phyloP scores from a whole-genome alignment of 306 rosid genomes.

The Vicia sativa region DNA sequence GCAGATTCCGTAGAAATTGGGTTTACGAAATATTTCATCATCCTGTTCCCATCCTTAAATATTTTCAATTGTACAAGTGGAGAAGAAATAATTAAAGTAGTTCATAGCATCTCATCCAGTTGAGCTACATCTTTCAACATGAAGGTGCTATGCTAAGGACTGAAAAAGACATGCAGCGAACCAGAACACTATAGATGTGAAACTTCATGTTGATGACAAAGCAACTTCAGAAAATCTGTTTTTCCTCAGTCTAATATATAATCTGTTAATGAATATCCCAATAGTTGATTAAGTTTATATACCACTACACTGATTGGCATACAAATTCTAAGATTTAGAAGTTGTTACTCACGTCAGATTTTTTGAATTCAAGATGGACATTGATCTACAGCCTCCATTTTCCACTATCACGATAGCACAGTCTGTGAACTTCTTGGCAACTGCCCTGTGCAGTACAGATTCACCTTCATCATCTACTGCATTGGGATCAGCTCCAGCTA shows the following conservation, averaged over 20 bases:
- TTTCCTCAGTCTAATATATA: slow-evolving; percentile 28
- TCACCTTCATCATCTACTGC: slow-evolving; percentile 97
- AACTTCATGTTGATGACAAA: slow-evolving; percentile 9
- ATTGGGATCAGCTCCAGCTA: slow-evolving; percentile 98
- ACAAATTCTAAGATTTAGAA: slow-evolving; percentile 20
- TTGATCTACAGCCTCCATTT: slow-evolving; percentile 95
- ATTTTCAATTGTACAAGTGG: not conserved
- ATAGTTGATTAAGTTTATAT: slow-evolving; percentile 15
- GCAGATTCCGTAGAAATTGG: not conserved
- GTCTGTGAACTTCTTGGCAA: slow-evolving; percentile 89
- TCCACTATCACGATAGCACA: slow-evolving; percentile 94
- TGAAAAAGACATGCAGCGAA: slow-evolving; percentile 9
- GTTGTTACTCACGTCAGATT: slow-evolving; percentile 73
- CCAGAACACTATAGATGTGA: slow-evolving; percentile 18
- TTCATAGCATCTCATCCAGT: slow-evolving; percentile 11
- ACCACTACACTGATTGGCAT: slow-evolving; percentile 12
- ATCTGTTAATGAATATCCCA: slow-evolving; percentile 30
- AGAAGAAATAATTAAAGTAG: not conserved
- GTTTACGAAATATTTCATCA: not conserved
- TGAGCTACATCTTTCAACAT: slow-evolving; percentile 26
- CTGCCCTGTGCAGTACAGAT: slow-evolving; percentile 92
- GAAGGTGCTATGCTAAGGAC: slow-evolving; percentile 13
- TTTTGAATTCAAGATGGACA: slow-evolving; percentile 79
- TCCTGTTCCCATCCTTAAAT: slow-evolving; percentile 4
- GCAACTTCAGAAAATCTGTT: slow-evolving; percentile 23